Percentiles rank a stretch among this genome's conserved stretches.
Evolutionary conservation across 345 rosid species (phyloP).

Genomic region (Gossypium ekmanianum): DNA sequence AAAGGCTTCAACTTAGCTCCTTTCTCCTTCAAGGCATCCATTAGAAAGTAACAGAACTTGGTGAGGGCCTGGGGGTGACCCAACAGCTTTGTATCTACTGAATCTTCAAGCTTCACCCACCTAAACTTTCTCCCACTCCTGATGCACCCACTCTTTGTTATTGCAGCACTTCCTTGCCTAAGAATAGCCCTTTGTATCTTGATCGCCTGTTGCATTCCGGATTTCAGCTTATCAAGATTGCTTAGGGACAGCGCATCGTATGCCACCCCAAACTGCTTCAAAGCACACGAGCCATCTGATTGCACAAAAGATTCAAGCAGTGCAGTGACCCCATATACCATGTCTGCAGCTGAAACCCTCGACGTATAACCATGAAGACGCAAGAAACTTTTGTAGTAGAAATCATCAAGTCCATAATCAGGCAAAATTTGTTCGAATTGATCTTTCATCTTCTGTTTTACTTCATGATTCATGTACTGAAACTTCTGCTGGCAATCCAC

Average conservation of each 20-base stretch:
- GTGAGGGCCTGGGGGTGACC: constrained; percentile 96
- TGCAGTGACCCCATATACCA: constrained; percentile 90
- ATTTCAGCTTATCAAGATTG: constrained; percentile 67
- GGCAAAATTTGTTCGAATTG: constrained; percentile 87
- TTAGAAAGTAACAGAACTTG: constrained; percentile 87
- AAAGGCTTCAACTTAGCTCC: constrained; percentile 91
- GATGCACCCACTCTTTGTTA: constrained; percentile 72
- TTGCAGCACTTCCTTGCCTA: constrained; percentile 92
- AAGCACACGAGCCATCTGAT: constrained; percentile 73
- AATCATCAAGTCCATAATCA: constrained; percentile 79
- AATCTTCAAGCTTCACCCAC: constrained; percentile 92
- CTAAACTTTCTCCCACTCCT: constrained; percentile 92
- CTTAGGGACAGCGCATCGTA: constrained; percentile 80
- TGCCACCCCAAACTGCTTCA: constrained; percentile 88
- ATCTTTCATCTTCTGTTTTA: constrained; percentile 80
- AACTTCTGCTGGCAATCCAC: constrained; percentile 95
- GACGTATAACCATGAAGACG: constrained; percentile 91
- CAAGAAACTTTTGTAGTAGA: constrained; percentile 81
- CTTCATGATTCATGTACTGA: constrained; percentile 87
- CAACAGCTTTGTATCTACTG: constrained; percentile 62
- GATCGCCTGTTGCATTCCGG: constrained; percentile 94
- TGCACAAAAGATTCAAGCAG: constrained; percentile 87
- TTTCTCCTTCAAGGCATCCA: constrained; percentile 95
- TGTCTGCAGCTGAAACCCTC: constrained; percentile 93
- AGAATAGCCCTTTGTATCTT: constrained; percentile 83